These are phyloP conservation scores for Agrostemma githago DNA, from an alignment of 148 eudicot genomes.

Conservation along the genomic window DNA sequence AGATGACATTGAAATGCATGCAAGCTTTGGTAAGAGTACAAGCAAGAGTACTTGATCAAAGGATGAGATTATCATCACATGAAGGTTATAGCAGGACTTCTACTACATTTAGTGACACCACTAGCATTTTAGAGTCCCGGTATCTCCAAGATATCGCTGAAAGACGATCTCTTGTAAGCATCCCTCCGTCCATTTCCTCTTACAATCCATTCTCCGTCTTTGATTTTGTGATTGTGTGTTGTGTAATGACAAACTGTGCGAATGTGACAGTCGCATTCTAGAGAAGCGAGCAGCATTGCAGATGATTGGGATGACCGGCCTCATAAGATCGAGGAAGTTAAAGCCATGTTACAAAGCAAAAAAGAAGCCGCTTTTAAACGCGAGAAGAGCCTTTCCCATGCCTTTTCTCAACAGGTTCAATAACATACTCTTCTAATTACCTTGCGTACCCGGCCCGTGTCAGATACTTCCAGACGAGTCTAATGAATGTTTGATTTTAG, in stretches of 20 bases:
- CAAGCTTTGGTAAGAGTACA: constrained; percentile 71
- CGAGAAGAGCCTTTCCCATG: constrained; percentile 56
- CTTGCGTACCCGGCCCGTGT: too few species aligned
- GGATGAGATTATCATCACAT: constrained; percentile 53
- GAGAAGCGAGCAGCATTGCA: constrained; percentile 60
- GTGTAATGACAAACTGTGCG: background rate
- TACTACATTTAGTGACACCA: constrained; percentile 73
- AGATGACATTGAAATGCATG: constrained; percentile 66
- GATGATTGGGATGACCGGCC: constrained; percentile 83
- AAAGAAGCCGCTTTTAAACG: constrained; percentile 58
- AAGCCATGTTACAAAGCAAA: constrained; percentile 66
- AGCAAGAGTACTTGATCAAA: constrained; percentile 46
- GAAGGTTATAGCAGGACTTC: constrained; percentile 51
- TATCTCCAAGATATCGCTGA: constrained; percentile 50
- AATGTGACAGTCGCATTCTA: constrained; percentile 44
- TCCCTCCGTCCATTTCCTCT: background rate
- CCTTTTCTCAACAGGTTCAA: constrained; percentile 69
- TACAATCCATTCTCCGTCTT: background rate
- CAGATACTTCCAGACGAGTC: background rate
- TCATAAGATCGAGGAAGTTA: constrained; percentile 65
- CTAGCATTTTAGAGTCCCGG: constrained; percentile 55
- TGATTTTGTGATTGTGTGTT: background rate
- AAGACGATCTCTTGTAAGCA: constrained; percentile 58
- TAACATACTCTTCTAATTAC: too few species aligned
- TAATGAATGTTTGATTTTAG: constrained; percentile 17